Percentiles rank a stretch among this genome's conserved stretches.
These are phyloP conservation scores for Rhodotorula toruloides DNA, from an alignment of 768 basidiomycete genomes.

Conservation along the genomic window DNA sequence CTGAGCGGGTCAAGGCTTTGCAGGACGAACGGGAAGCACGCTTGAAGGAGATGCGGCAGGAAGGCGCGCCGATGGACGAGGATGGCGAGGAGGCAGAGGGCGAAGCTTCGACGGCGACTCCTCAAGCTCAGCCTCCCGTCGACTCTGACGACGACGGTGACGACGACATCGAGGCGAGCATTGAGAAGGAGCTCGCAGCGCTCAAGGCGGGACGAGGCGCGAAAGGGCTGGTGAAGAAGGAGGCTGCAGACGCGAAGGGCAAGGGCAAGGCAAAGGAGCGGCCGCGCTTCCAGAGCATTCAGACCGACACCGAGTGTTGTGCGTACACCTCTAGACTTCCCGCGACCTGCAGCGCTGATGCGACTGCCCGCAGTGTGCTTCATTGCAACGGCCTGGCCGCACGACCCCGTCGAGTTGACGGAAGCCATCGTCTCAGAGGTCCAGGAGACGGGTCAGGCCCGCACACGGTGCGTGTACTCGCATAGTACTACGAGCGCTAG, in stretches of 20 bases:
- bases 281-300: conserved; percentile 34
- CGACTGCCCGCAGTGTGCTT: conserved; percentile 24
- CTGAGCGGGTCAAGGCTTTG: conserved; percentile 21
- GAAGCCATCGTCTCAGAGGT: conserved; percentile 33
- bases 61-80: background rate
- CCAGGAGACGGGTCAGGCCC: conserved; percentile 26
- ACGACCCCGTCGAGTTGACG: conserved; percentile 36
- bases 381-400: conserved; percentile 33
- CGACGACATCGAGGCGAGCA: conserved; percentile 30
- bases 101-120: background rate
- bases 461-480: conserved; percentile 16
- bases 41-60: too few relatives aligned
- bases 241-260: conserved; percentile 1
- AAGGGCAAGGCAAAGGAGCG: conserved; percentile 26
- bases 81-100: background rate
- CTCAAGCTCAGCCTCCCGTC: background rate
- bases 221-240: background rate
- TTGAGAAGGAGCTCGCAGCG: conserved; percentile 24
- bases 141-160: conserved; percentile 29
- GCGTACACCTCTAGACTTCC: too few relatives aligned
- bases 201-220: conserved; percentile 13
- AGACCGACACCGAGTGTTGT: conserved; percentile 37
- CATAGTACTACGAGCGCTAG: background rate
- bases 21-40: background rate
- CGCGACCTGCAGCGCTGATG: too few relatives aligned